Conservation (phyloP, 306 rosid species). For the Trifolium pratense region DNA sequence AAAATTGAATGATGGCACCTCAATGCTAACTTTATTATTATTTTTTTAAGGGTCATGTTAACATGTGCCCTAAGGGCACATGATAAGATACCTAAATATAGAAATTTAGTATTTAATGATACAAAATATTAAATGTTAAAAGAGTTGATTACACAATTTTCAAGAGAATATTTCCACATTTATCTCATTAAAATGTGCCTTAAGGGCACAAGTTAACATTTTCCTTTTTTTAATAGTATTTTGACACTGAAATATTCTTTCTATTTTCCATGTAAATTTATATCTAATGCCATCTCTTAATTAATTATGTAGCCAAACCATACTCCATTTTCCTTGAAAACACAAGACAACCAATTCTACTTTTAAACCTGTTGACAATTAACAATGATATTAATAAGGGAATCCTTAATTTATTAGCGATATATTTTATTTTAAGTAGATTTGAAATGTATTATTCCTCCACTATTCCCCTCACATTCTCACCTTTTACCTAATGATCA, state of each 20-base stretch:
- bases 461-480: slow-evolving; percentile 24
- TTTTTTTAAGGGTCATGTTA: too few relatives aligned
- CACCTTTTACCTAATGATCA: slow-evolving; percentile 34
- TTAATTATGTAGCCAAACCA: slow-evolving; percentile 6
- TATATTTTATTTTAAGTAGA: slow-evolving; percentile 33
- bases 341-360: slow-evolving; percentile 18
- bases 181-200: too few relatives aligned
- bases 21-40: background rate
- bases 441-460: slow-evolving; percentile 17
- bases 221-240: too few relatives aligned
- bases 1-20: background rate
- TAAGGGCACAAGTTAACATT: too few relatives aligned
- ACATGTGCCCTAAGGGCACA: too few relatives aligned
- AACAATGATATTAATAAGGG: background rate
- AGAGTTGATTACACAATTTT: too few relatives aligned
- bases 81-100: too few relatives aligned
- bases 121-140: too few relatives aligned
- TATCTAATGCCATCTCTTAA: background rate
- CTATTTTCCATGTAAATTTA: too few relatives aligned
- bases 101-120: too few relatives aligned
- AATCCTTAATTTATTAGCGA: slow-evolving; percentile 29
- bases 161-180: too few relatives aligned
- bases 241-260: too few relatives aligned
- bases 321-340: background rate
- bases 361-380: slow-evolving; percentile 21